Conservation (phyloP, 2,329 filamentous ascomycete genomes). For the Periconia sp. region DNA sequence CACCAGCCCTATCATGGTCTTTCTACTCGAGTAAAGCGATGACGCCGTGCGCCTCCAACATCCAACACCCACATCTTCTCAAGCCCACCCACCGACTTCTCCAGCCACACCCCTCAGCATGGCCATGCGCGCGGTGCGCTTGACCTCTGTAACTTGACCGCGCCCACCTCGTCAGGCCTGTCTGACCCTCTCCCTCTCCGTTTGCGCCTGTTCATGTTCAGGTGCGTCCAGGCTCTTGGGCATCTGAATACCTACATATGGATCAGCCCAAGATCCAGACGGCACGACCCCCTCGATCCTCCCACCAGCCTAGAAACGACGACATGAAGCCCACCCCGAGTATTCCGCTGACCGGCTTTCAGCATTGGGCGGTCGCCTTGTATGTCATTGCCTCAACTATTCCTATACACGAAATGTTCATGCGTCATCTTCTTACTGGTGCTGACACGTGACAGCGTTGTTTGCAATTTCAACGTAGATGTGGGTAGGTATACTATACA, state of each 20-base stretch:
- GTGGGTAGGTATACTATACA: slow-evolving; percentile 33
- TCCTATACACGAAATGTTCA: too few species aligned
- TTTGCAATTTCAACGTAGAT: slow-evolving; percentile 50
- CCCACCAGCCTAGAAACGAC: slow-evolving; percentile 19
- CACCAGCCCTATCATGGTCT: too few species aligned
- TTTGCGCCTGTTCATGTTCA: slow-evolving; percentile 8
- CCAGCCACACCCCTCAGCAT: slow-evolving; percentile 6
- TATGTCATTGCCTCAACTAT: slow-evolving; percentile 18
- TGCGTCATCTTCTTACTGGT: not conserved
- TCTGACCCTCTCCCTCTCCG: slow-evolving; percentile 18
- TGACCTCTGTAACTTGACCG: slow-evolving; percentile 9
- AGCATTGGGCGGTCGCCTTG: slow-evolving; percentile 46
- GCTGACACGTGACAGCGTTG: slow-evolving; percentile 33
- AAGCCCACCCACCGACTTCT: not conserved
- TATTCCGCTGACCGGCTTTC: slow-evolving; percentile 27
- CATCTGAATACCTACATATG: slow-evolving; percentile 29
- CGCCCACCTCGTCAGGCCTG: slow-evolving; percentile 8
- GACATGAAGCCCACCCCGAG: slow-evolving; percentile 17
- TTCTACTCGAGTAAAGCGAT: not conserved
- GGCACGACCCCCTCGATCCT: slow-evolving; percentile 24
- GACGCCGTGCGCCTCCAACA: slow-evolving; percentile 1
- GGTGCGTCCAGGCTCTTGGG: slow-evolving; percentile 15
- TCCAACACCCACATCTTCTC: not conserved
- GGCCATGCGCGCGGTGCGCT: slow-evolving; percentile 11
- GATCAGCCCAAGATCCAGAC: slow-evolving; percentile 39